Conservation (phyloP, 441 rosid species). For the Corymbia calophylla region DNA sequence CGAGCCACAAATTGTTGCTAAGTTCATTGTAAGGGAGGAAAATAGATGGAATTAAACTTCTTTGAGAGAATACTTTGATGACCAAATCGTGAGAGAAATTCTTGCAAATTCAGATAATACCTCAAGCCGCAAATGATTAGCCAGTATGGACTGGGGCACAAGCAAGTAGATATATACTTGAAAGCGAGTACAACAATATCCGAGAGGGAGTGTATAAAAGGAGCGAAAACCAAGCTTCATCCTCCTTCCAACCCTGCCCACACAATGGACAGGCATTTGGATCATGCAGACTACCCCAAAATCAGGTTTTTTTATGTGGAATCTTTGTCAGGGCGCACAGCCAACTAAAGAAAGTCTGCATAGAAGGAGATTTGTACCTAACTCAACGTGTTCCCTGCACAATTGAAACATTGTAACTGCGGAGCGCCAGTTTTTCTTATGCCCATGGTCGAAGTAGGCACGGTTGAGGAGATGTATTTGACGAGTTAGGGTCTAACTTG, state of each 20-base stretch:
- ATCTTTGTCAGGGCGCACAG: neutral
- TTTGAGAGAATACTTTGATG: neutral
- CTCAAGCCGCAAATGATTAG: neutral
- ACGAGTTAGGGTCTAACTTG: neutral
- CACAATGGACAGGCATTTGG: neutral
- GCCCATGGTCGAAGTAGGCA: neutral
- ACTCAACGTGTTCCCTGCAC: neutral
- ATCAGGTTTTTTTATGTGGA: neutral
- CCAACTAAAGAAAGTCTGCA: neutral
- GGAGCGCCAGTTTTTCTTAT: no score
- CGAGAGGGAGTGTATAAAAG: neutral
- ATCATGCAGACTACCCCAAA: neutral
- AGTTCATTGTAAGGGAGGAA: neutral
- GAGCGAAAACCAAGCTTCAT: neutral
- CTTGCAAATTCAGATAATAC: neutral
- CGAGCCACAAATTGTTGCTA: neutral
- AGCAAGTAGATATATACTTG: neutral
- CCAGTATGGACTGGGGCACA: neutral
- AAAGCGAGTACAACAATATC: neutral
- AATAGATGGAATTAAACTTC: neutral
- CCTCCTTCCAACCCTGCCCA: neutral
- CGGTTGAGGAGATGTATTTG: neutral
- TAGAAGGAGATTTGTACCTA: neutral
- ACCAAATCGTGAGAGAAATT: neutral
- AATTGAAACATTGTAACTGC: neutral